A percentile compares a stretch with the other conserved stretches of the same genome.
phyloP scores from a whole-genome alignment of 768 basidiomycete species.

The Dacryopinax spathularia region DNA sequence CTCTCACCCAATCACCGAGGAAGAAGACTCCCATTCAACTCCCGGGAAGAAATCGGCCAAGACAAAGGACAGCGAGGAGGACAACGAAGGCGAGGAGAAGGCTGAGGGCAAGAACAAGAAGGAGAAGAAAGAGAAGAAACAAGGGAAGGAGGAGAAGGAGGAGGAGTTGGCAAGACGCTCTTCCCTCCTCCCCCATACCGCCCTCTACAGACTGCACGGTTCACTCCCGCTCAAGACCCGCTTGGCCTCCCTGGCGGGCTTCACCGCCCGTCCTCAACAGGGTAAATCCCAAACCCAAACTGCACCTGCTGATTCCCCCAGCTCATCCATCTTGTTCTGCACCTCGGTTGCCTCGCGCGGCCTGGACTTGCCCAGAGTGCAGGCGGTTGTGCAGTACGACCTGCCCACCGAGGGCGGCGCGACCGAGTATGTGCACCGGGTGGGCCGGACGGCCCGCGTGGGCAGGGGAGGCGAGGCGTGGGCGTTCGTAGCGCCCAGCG shows the following conservation, averaged over 20 bases:
- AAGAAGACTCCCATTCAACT: constrained; percentile 9
- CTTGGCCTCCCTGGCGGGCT: constrained; percentile 66
- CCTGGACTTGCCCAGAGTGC: constrained; percentile 85
- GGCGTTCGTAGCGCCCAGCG: constrained; percentile 79
- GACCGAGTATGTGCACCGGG: constrained; percentile 92
- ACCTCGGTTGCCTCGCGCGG: constrained; percentile 98
- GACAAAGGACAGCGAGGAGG: constrained; percentile 20
- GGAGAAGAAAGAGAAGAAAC: constrained; percentile 17
- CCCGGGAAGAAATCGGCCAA: constrained; percentile 15
- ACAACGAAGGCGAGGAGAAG: constrained; percentile 17
- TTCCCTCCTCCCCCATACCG: constrained; percentile 63
- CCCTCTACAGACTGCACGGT: constrained; percentile 83
- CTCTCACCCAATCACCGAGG: too few relatives aligned
- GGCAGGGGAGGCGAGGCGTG: constrained; percentile 93
- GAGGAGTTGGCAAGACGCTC: constrained; percentile 46
- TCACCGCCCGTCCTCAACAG: constrained; percentile 39
- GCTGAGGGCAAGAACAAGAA: constrained; percentile 12
- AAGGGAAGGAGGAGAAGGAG: constrained; percentile 20
- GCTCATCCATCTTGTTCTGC: constrained; percentile 69
- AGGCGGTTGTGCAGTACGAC: constrained; percentile 90
- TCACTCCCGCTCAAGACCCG: constrained; percentile 73
- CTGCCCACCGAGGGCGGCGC: constrained; percentile 93
- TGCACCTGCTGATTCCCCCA: too few relatives aligned
- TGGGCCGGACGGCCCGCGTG: constrained; percentile 91
- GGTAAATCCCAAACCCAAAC: constrained; percentile 17